These are phyloP conservation scores for Trichoderma sp. DNA, from an alignment of 2,329 filamentous ascomycete genomes.

Conservation along the genomic window DNA sequence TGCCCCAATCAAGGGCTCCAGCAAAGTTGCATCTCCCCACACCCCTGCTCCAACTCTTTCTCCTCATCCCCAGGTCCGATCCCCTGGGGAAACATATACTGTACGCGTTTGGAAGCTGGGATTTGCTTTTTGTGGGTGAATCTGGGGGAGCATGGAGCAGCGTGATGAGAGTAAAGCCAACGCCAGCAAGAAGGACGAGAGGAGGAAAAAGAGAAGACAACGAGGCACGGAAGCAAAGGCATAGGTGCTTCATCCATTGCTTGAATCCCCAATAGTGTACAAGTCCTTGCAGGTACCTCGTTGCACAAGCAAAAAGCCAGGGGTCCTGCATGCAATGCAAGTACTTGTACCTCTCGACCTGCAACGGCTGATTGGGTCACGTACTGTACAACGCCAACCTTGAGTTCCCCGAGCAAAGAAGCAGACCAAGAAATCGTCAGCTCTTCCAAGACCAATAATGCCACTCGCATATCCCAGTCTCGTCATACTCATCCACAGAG, in stretches of 20 bases:
- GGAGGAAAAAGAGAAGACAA: background rate
- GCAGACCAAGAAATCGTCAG: background rate
- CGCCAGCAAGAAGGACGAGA: background rate
- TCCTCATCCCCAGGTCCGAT: background rate
- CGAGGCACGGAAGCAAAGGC: background rate
- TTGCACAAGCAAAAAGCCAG: background rate
- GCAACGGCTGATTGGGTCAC: conserved; percentile 1
- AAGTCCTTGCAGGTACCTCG: too few species aligned
- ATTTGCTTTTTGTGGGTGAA: background rate
- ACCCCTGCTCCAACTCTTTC: background rate
- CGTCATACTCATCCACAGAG: background rate
- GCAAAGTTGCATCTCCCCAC: background rate
- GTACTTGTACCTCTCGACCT: background rate
- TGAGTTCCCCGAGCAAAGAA: background rate
- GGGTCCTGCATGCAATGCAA: background rate
- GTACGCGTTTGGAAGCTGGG: background rate
- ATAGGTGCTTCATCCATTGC: background rate
- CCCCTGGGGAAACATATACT: background rate
- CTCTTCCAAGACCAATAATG: background rate
- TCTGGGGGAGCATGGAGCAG: background rate
- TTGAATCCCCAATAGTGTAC: background rate
- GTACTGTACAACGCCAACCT: conserved; percentile 12
- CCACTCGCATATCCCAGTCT: background rate
- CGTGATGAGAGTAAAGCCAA: background rate
- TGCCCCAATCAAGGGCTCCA: background rate